Evolutionary conservation across 2,329 filamentous ascomycete genomes (phyloP), one percentile per base, ranked within the genome.

Genomic region (Fusarium sp.): DNA sequence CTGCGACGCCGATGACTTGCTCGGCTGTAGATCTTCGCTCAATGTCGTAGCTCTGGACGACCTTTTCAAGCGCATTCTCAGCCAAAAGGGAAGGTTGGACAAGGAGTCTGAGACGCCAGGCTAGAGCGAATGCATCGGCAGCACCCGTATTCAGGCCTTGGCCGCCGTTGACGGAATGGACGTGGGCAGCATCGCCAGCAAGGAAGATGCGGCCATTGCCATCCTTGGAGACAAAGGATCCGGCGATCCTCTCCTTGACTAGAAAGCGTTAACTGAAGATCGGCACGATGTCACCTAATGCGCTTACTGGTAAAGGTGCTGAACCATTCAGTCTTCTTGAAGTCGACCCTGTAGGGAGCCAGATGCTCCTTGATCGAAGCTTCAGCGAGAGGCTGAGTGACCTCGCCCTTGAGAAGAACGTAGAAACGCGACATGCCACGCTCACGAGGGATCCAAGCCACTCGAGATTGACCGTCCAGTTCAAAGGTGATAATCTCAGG

Each of bases 91-190:
- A 69, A 16, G 78, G 68, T 8, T 75, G 80, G 10, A 81, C 38
- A 1, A 79, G 79, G 2, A 72, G 22, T 3, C 56, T 83, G 0
- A 90, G 75, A 38, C 89, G 88, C 88, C 89, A 91, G 10, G 84
- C 85, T 1, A 91, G 77, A 50, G 86, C 88, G 31, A 89, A 86
- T 0, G 88, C 87, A 75, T 91, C 89, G 7, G 87, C 85, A 35
- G 90, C 84, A 5, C 89, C 89, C 0, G 88, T 90, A 73, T 91
- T 91, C 74, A 91, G 84, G 0, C 89, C 89, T 71, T 90, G 88
- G 0, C 88, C 89, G 0, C 88, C 89, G 10, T 88, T 87, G 38
- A 88, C 87, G 1, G 84, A 88, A 66, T 90, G 88, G 4, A 88
- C 88, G 64, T 91, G 89, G 1, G 87, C 88, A 0, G 88, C 88